Evolutionary conservation across 2,329 filamentous ascomycete genomes (phyloP), one percentile per base, ranked within the genome.

Genomic region (Xylariales sp.): DNA sequence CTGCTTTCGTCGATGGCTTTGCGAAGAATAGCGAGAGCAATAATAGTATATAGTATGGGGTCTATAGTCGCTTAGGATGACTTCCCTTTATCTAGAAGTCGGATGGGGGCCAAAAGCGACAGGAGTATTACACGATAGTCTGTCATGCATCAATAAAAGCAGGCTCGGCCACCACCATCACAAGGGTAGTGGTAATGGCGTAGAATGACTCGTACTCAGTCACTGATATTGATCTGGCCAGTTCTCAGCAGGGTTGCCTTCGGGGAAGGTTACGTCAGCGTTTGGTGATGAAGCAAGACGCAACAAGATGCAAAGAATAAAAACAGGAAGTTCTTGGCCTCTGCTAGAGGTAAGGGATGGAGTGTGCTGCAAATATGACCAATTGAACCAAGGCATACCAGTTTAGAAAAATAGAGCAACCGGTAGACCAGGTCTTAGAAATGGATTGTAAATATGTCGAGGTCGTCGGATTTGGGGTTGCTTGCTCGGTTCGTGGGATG

Each of bases 91-190:
- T 59, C 62, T 65, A 52, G 43, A 32, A 50, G 63, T 43, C 43
- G 32, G 50, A 57, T 65, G 54, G 53, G 45, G 49, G 65, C 53
- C 58, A 41, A 52, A 46, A 59, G 23, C 9, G 50, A 63, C 39
- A 23, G 52, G 45, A 49, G 61, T 52, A 61, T 67, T 67, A 64
- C 64, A 62, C 60, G 43, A 59, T 64, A 43, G 67, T 67, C 64
- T 62, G 67, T 69, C 69, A 65, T 69, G 69, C 69, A 69, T 62
- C 62, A 69, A 69, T 67, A 65, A 55, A 65, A 50, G 56, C 36
- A 66, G 50, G 59, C 59, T 52, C 16, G 41, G 52, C 43, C 55
- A 65, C 58, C 49, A 62, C 58, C 49, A 62, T 23, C 43, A 58
- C 6, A 41, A 52, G 58, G 43, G 53, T 39, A 23, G 36, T 39